Conservation (phyloP, 1,139 yeast genomes). For the Diutina pseudorugosa region DNA sequence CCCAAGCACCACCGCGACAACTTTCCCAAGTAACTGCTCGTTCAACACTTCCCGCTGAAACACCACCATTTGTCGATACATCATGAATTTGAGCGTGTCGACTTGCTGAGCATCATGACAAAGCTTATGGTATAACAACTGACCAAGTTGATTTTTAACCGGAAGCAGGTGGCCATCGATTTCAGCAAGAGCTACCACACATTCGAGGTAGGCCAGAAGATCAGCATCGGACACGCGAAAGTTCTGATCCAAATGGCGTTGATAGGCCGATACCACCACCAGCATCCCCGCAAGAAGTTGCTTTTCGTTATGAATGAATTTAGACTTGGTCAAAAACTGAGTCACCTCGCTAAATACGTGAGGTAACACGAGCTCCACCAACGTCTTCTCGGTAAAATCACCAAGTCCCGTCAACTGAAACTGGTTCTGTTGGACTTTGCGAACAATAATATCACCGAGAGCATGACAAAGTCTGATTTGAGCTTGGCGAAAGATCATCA, state of each 20-base stretch:
- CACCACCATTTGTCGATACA: conserved; percentile 33
- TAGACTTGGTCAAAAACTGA: conserved; percentile 21
- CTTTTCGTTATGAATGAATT: conserved; percentile 24
- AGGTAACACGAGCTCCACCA: conserved; percentile 27
- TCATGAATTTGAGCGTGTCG: conserved; percentile 18
- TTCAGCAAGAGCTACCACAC: not conserved
- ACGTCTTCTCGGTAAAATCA: conserved; percentile 11
- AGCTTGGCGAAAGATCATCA: not conserved
- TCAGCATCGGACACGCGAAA: not conserved
- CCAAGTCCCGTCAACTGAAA: not conserved
- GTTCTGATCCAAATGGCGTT: not conserved
- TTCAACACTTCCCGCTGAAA: conserved; percentile 22
- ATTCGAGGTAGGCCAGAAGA: not conserved
- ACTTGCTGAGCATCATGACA: conserved; percentile 6
- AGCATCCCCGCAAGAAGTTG: conserved; percentile 16
- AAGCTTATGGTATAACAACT: conserved; percentile 17
- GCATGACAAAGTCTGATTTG: not conserved
- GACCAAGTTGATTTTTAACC: conserved; percentile 14
- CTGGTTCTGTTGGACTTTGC: not conserved
- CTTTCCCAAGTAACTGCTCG: conserved; percentile 18
- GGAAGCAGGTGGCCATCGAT: not conserved
- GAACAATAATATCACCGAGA: not conserved
- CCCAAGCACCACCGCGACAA: conserved; percentile 23
- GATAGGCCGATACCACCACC: not conserved
- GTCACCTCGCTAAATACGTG: conserved; percentile 17